Percentiles rank a stretch among this genome's conserved stretches.
These are phyloP conservation scores for Lophium mytilinum DNA, from an alignment of 495 filamentous ascomycete genomes.

Conservation along the genomic window DNA sequence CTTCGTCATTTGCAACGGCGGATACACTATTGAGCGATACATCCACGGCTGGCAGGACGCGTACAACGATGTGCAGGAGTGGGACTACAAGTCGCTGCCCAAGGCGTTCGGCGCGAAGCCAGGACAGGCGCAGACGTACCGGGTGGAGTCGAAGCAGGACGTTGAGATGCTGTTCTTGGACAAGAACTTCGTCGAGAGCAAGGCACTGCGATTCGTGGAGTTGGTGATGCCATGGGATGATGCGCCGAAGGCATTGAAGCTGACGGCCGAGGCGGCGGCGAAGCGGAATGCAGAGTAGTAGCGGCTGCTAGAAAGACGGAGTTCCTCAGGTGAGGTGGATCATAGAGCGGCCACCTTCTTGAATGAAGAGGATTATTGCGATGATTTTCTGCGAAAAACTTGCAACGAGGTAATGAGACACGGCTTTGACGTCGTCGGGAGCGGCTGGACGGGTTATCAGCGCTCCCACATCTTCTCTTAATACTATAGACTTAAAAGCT, in stretches of 20 bases:
- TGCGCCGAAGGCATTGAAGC: slow-evolving; percentile 61
- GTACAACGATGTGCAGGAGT: slow-evolving; percentile 45
- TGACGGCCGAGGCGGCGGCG: slow-evolving; percentile 57
- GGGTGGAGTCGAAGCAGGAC: slow-evolving; percentile 62
- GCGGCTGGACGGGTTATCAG: too few species aligned
- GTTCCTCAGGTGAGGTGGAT: too few species aligned
- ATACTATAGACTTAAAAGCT: too few species aligned
- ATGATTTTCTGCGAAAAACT: too few species aligned
- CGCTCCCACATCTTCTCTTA: too few species aligned
- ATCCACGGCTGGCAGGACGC: slow-evolving; percentile 41
- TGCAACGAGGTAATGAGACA: too few species aligned
- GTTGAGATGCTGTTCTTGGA: slow-evolving; percentile 60
- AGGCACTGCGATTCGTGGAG: slow-evolving; percentile 64
- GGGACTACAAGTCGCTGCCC: slow-evolving; percentile 52
- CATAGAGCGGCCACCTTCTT: too few species aligned
- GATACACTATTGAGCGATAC: slow-evolving; percentile 46
- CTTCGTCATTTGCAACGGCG: slow-evolving; percentile 45
- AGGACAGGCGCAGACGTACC: slow-evolving; percentile 53
- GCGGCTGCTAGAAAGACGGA: background rate
- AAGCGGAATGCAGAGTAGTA: slow-evolving; percentile 50
- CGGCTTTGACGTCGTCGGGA: too few species aligned
- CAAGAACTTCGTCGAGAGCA: slow-evolving; percentile 49
- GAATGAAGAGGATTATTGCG: too few species aligned
- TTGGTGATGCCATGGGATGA: slow-evolving; percentile 79
- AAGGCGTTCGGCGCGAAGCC: slow-evolving; percentile 56